phyloP scores from a whole-genome alignment of 495 filamentous ascomycete genomes.

The Cladorrhinum samala region DNA sequence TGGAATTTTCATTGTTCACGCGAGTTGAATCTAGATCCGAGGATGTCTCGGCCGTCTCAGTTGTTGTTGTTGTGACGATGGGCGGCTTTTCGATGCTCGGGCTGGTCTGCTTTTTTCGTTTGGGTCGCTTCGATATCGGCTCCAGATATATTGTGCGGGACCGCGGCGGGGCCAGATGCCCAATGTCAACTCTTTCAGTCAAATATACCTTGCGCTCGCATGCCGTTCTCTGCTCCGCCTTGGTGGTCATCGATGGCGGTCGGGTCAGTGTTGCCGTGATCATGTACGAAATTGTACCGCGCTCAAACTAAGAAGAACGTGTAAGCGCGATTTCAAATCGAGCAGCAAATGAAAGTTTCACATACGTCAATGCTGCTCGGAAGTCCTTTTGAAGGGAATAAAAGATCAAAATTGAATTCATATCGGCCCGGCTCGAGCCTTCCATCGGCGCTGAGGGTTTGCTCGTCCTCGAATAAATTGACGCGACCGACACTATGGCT shows the following conservation, averaged over 20 bases:
- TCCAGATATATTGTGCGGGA: conserved; percentile 77
- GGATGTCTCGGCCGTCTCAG: conserved; percentile 25
- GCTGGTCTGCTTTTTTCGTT: conserved; percentile 42
- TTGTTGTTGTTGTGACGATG: too few relatives aligned
- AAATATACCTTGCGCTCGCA: conserved; percentile 76
- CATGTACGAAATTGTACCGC: conserved; percentile 86
- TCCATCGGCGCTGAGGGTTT: conserved; percentile 85
- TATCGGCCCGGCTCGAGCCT: conserved; percentile 78
- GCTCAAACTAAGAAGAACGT: conserved; percentile 68
- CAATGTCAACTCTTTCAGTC: conserved; percentile 62
- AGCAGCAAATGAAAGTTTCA: conserved; percentile 8
- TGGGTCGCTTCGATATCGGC: conserved; percentile 52
- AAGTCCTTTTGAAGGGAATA: conserved; percentile 66
- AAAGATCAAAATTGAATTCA: conserved; percentile 87
- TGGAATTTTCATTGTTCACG: conserved; percentile 37
- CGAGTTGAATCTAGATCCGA: conserved; percentile 36
- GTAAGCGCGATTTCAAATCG: conserved; percentile 18
- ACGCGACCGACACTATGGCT: conserved; percentile 78
- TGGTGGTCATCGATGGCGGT: conserved; percentile 63
- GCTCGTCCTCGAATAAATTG: conserved; percentile 85
- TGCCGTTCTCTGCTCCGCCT: conserved; percentile 57
- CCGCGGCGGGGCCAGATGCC: conserved; percentile 46
- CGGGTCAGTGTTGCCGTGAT: conserved; percentile 84
- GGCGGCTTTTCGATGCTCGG: conserved; percentile 20
- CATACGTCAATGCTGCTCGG: conserved; percentile 92